Evolutionary conservation across 129 eudicot species (phyloP).

Genomic region (Ambrosia trifida): DNA sequence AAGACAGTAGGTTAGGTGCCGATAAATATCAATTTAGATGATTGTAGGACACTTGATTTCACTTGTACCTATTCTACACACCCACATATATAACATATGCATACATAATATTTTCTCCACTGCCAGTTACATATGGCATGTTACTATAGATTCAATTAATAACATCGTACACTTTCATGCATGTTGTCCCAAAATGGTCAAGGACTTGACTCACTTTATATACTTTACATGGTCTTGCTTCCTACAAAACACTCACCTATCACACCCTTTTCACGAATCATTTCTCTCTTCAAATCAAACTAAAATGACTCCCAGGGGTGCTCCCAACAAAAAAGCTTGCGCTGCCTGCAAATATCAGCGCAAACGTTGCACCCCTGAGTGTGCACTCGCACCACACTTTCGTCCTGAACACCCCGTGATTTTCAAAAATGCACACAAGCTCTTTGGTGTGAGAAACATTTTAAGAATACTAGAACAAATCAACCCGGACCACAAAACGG

Average conservation of each 20-base stretch:
- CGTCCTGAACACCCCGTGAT: conserved; percentile 68
- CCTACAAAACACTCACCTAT: conserved; percentile 10
- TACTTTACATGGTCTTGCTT: conserved; percentile 15
- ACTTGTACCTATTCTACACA: conserved; percentile 22
- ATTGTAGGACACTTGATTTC: conserved; percentile 25
- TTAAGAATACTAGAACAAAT: conserved; percentile 54
- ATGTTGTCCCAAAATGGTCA: conserved; percentile 15
- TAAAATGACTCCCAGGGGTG: conserved; percentile 76
- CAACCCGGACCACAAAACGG: conserved; percentile 42
- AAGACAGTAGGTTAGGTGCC: conserved; percentile 28
- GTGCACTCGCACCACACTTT: conserved; percentile 74
- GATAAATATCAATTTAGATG: conserved; percentile 29
- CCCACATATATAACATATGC: conserved; percentile 8
- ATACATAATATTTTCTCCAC: not conserved
- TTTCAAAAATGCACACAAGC: conserved; percentile 68
- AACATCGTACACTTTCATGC: conserved; percentile 20
- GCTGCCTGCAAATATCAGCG: conserved; percentile 92
- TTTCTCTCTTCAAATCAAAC: conserved; percentile 19
- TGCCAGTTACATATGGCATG: not conserved
- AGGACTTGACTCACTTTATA: not conserved
- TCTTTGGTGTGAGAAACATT: conserved; percentile 80
- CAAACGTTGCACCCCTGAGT: conserved; percentile 69
- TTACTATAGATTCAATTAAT: conserved; percentile 17
- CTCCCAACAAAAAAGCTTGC: conserved; percentile 59
- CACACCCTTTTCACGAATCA: not conserved